A percentile compares a stretch with the other conserved stretches of the same genome.
phyloP scores from a whole-genome alignment of 78 protist species.

The Trichosphaerium sp. region DNA sequence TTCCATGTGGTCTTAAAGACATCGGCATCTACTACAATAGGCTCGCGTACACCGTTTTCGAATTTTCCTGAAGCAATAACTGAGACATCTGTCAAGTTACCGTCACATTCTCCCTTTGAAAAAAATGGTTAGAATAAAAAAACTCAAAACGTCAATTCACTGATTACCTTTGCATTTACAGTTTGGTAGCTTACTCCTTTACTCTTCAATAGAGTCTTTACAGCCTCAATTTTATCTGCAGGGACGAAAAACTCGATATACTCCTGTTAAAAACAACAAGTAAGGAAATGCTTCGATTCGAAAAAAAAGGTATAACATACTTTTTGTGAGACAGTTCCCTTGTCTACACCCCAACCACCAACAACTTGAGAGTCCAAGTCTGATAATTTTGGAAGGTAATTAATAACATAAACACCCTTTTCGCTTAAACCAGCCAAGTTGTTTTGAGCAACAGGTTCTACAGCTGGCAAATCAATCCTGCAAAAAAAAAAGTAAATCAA shows the following conservation, averaged over 20 bases:
- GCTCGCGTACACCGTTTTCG: no score
- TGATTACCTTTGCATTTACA: no score
- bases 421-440: constrained; percentile 43
- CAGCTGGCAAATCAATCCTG: constrained; percentile 30
- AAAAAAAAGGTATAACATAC: not conserved
- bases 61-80: no score
- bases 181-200: no score
- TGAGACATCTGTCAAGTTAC: no score
- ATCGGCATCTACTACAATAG: no score
- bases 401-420: constrained; percentile 80
- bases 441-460: constrained; percentile 51
- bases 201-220: no score
- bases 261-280: constrained; percentile 6
- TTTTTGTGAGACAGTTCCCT: constrained; percentile 90
- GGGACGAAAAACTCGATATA: constrained; percentile 84
- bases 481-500: not conserved
- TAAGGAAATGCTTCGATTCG: not conserved
- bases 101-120: no score
- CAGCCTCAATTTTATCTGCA: constrained; percentile 36
- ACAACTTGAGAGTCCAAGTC: constrained; percentile 65
- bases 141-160: no score
- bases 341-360: constrained; percentile 90
- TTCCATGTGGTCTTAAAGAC: no score
- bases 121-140: no score
- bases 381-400: constrained; percentile 88